These are phyloP conservation scores for Erythrophleum ivorense DNA, from an alignment of 331 rosid genomes.

Conservation along the genomic window DNA sequence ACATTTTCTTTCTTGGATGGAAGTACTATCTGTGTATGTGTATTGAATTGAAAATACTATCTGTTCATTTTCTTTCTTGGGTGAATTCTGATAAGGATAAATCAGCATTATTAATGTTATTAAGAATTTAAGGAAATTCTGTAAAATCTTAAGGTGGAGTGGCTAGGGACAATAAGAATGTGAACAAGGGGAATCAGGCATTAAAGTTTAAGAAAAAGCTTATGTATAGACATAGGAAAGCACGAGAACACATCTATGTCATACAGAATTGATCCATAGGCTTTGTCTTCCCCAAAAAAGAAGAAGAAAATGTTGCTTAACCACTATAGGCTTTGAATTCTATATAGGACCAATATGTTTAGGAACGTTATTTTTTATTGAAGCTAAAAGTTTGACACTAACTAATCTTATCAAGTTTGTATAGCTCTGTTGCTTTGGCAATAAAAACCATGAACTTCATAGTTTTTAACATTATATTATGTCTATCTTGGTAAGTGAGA, in stretches of 20 bases:
- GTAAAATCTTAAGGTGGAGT: background rate
- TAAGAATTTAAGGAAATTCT: constrained; percentile 37
- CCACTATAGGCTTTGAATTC: too few species aligned
- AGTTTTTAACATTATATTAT: background rate
- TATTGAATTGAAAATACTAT: too few species aligned
- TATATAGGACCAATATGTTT: too few species aligned
- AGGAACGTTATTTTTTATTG: constrained; percentile 12
- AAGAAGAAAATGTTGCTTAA: too few species aligned
- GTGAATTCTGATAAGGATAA: constrained; percentile 37
- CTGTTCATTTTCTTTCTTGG: too few species aligned
- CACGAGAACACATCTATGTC: too few species aligned
- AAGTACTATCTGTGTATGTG: too few species aligned
- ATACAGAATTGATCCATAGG: too few species aligned
- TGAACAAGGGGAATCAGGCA: constrained; percentile 40
- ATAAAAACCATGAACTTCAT: background rate
- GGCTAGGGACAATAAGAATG: constrained; percentile 37
- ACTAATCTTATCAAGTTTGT: too few species aligned
- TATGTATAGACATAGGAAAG: constrained; percentile 55
- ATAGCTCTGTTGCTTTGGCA: background rate
- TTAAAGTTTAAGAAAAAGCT: constrained; percentile 59
- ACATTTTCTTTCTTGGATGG: too few species aligned
- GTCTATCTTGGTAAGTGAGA: background rate
- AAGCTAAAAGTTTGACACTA: too few species aligned
- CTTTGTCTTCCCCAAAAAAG: too few species aligned
- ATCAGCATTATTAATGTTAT: constrained; percentile 35